Percentiles rank a stretch among this genome's conserved stretches.
Conservation (phyloP, 2,329 filamentous ascomycete genomes). For the Exophiala lecanii-corni region DNA sequence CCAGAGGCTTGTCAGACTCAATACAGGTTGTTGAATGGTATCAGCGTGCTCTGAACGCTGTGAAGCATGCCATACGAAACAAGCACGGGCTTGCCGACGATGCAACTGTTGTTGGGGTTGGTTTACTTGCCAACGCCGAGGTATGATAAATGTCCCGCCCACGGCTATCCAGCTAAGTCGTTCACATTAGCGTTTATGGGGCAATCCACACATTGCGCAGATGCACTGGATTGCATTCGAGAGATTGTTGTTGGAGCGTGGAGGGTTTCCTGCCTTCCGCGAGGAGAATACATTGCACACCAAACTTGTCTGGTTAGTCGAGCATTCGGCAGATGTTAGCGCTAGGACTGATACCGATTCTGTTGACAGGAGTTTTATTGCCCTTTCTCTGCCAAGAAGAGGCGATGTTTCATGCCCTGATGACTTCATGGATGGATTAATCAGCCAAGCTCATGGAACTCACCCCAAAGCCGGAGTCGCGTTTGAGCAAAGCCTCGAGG, state of each 20-base stretch:
- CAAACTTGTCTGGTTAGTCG: slow-evolving; percentile 14
- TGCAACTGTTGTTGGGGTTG: slow-evolving; percentile 13
- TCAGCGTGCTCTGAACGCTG: slow-evolving; percentile 6
- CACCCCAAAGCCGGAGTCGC: background rate
- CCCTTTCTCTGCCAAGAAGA: slow-evolving; percentile 13
- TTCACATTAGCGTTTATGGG: slow-evolving; percentile 13
- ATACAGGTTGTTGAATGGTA: slow-evolving; percentile 12
- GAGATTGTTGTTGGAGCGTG: slow-evolving; percentile 11
- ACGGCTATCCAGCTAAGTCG: no score
- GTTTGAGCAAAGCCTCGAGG: slow-evolving; percentile 8
- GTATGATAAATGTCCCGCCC: slow-evolving; percentile 4
- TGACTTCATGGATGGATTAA: no score
- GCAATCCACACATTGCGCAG: slow-evolving; percentile 7
- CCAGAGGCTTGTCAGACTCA: slow-evolving; percentile 7
- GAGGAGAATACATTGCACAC: slow-evolving; percentile 10
- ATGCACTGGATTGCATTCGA: slow-evolving; percentile 17
- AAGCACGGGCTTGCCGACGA: slow-evolving; percentile 8
- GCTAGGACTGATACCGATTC: background rate
- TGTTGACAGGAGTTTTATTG: slow-evolving; percentile 15
- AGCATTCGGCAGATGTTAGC: background rate
- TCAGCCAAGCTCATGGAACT: no score
- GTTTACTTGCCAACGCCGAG: slow-evolving; percentile 15
- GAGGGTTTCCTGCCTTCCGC: slow-evolving; percentile 8
- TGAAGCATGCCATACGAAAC: slow-evolving; percentile 9
- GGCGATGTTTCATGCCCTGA: no score